These are phyloP conservation scores for Oemleria cerasiformis DNA, from an alignment of 306 rosid species.

Conservation along the genomic window DNA sequence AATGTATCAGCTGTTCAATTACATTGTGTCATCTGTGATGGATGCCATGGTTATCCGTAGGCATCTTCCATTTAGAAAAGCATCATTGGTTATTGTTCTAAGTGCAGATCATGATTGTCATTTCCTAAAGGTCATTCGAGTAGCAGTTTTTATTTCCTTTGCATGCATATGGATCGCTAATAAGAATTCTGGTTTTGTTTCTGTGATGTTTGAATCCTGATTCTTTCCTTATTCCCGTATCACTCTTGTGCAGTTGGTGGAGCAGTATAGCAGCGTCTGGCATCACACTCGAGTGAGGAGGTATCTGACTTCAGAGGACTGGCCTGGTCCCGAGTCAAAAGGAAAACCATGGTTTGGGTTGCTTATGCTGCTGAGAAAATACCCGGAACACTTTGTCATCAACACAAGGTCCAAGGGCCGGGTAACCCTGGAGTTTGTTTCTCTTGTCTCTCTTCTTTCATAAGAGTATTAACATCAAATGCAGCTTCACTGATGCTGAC, in stretches of 20 bases:
- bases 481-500: slow-evolving; percentile 10
- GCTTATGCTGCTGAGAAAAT: slow-evolving; percentile 89
- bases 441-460: slow-evolving; percentile 88
- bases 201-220: background rate
- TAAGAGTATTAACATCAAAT: slow-evolving; percentile 22
- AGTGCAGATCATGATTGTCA: background rate
- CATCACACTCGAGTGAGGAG: slow-evolving; percentile 83
- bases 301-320: slow-evolving; percentile 84
- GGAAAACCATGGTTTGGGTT: slow-evolving; percentile 97
- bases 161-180: background rate
- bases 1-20: slow-evolving; percentile 2
- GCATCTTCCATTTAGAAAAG: background rate
- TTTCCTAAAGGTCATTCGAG: background rate
- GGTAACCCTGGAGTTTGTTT: slow-evolving; percentile 77
- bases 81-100: background rate
- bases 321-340: slow-evolving; percentile 89
- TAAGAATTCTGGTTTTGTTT: background rate
- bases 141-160: background rate
- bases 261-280: slow-evolving; percentile 73
- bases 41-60: background rate
- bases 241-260: slow-evolving; percentile 62
- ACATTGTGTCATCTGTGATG: background rate
- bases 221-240: background rate
- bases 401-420: slow-evolving; percentile 95
- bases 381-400: slow-evolving; percentile 97